A percentile compares a stretch with the other conserved stretches of the same genome.
Conservation (phyloP, 2,329 filamentous ascomycete genomes). For the Penicillium frequentans region DNA sequence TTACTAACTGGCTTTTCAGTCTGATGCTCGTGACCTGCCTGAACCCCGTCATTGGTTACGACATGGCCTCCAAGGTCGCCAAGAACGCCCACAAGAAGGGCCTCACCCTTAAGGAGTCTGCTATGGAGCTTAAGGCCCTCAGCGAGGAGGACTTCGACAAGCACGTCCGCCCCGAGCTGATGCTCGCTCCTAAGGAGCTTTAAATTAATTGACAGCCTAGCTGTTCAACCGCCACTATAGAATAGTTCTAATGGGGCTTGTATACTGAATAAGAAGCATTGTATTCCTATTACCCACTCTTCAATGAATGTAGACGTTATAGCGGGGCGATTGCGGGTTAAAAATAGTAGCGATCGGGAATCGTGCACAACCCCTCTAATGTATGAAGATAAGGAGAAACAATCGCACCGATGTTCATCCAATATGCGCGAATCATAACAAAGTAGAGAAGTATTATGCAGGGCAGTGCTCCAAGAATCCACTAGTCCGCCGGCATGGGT, state of each 20-base stretch:
- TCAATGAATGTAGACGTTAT: neutral
- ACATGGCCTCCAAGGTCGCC: slow-evolving; percentile 94
- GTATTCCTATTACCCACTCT: neutral
- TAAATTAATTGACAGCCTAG: slow-evolving; percentile 28
- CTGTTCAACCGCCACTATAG: slow-evolving; percentile 17
- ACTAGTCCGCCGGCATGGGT: slow-evolving; percentile 3
- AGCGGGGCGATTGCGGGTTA: neutral
- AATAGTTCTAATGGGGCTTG: slow-evolving; percentile 19
- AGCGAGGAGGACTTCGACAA: slow-evolving; percentile 87
- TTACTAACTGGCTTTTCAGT: slow-evolving; percentile 49
- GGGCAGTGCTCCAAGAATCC: slow-evolving; percentile 2
- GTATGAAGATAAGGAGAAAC: neutral
- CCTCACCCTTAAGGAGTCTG: slow-evolving; percentile 86
- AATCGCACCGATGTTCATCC: neutral
- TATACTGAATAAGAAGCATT: slow-evolving; percentile 20
- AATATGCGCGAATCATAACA: neutral
- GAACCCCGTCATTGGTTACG: slow-evolving; percentile 95
- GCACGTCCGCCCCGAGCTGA: slow-evolving; percentile 88
- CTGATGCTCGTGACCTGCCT: slow-evolving; percentile 98
- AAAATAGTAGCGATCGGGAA: neutral
- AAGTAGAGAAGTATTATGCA: neutral
- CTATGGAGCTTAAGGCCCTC: slow-evolving; percentile 87
- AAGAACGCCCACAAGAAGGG: slow-evolving; percentile 99
- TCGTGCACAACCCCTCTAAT: neutral
- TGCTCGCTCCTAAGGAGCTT: slow-evolving; percentile 79